Conservation (phyloP, 192 early-diverging fungal species). For the Chytriomyces sp. region DNA sequence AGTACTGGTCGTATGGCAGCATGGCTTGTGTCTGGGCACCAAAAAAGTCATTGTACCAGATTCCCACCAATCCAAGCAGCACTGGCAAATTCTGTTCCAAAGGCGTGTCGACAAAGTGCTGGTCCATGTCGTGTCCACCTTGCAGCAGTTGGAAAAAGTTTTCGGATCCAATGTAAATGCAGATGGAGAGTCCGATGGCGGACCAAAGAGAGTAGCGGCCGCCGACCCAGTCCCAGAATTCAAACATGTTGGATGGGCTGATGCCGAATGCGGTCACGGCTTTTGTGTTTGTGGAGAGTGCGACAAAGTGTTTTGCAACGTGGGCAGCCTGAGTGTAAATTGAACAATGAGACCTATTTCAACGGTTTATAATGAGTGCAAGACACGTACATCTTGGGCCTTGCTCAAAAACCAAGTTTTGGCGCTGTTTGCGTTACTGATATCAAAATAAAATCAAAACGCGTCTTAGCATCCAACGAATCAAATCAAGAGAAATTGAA, state of each 20-base stretch:
- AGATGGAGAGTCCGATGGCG: constrained; percentile 97
- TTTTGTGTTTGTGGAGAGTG: constrained; percentile 92
- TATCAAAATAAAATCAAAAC: no score
- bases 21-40: constrained; percentile 92
- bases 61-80: constrained; percentile 83
- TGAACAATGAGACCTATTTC: neutral
- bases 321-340: constrained; percentile 53
- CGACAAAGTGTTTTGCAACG: constrained; percentile 99
- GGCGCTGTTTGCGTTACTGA: constrained; percentile 90
- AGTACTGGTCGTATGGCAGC: constrained; percentile 98
- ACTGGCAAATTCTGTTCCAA: constrained; percentile 94
- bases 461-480: no score
- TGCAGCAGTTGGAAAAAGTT: constrained; percentile 90
- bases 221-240: constrained; percentile 64
- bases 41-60: constrained; percentile 99
- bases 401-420: constrained; percentile 89
- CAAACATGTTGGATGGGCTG: constrained; percentile 87
- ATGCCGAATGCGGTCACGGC: constrained; percentile 93
- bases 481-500: no score
- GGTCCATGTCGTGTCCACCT: constrained; percentile 96
- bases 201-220: constrained; percentile 99
- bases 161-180: constrained; percentile 91
- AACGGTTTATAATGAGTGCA: neutral
- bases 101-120: constrained; percentile 89
- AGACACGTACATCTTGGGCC: constrained; percentile 79